Base-by-base conservation (phyloP, 495 filamentous ascomycete genomes). In the Xylaria flabelliformis region DNA sequence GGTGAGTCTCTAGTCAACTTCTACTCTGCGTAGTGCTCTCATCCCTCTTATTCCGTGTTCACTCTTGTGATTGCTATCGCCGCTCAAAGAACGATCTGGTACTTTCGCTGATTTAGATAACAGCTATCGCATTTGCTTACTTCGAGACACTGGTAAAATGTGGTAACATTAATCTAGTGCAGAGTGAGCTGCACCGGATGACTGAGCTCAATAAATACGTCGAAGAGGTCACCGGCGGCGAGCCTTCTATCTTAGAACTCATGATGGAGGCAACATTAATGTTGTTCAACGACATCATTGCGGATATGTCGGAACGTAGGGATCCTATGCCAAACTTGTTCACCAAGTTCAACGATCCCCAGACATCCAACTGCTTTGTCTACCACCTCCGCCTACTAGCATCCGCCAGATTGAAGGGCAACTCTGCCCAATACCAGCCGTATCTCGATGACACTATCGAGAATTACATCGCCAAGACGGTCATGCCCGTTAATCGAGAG, bases 81-180 rank as follows among this genome's bases (percentile, higher is more conserved):
- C 19, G 4, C 15, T 46, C 42, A 7, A 19, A 72, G 15, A 51
- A 32, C 24, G 44, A 36, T 66, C 70, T 29, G 5, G 8, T 44
- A 50, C 41, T 15, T 5, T 17, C 19, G 32, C 53, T 72, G 58
- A 71, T 24, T 46, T 26, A 55, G 42, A 34, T 61, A 56, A 8
- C 72, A 98, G 96, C 96, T 53, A 91, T 97, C 79, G 95, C 90
- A 24, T 99, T 97, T 80, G 90, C 90, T 65, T 98, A 97, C 82
- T 97, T 97, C 74, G 96, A 99, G 82, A 90, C 88, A 44, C 85
- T 99, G 26, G 85, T 94, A 69, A 88, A 86, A 71, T 78, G 86
- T 32, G 89, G 89, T 70, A 90, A 94, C 77, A 82, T 84, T 32
- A 82, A 86, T 65, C 88, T 88, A 67, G 83, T 94, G 69, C 85